Conservation (phyloP, 192 early-diverging fungal genomes). For the Borealophlyctis nickersoniae region DNA sequence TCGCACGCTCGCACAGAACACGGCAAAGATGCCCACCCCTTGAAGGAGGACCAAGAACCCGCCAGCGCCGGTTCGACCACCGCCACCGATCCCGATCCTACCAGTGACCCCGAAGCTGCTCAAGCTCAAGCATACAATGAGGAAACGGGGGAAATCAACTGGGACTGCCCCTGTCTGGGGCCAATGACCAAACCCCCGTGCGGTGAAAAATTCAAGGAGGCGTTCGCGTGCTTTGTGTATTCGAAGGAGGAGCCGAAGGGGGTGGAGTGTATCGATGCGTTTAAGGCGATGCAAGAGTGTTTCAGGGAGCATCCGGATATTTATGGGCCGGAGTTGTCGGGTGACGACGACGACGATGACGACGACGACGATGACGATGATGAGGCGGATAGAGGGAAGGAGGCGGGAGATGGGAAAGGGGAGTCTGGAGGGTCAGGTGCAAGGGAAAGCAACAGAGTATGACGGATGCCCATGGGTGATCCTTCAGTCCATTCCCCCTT, state of each 20-base stretch:
- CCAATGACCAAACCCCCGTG: slow-evolving; percentile 96
- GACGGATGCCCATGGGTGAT: too few species aligned
- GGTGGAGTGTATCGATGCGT: slow-evolving; percentile 91
- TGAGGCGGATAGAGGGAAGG: slow-evolving; percentile 22
- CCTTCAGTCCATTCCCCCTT: too few species aligned
- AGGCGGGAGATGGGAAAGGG: slow-evolving; percentile 3
- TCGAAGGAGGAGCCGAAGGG: slow-evolving; percentile 93
- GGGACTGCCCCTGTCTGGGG: slow-evolving; percentile 94
- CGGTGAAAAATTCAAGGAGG: slow-evolving; percentile 92
- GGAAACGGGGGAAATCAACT: slow-evolving; percentile 79
- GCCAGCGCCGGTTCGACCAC: too few species aligned
- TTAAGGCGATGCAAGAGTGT: slow-evolving; percentile 92
- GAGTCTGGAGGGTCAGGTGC: too few species aligned
- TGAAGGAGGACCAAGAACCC: too few species aligned
- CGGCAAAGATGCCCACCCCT: too few species aligned
- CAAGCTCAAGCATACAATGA: slow-evolving; percentile 42
- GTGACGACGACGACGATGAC: slow-evolving; percentile 68
- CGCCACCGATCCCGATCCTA: slow-evolving; percentile 4
- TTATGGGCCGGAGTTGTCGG: slow-evolving; percentile 72
- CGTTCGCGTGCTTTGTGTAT: slow-evolving; percentile 97
- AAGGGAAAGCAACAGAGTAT: too few species aligned
- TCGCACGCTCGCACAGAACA: too few species aligned
- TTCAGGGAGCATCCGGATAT: slow-evolving; percentile 82
- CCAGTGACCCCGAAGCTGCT: slow-evolving; percentile 6
- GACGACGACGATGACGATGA: slow-evolving; percentile 47